Conservation (phyloP, 2,329 filamentous ascomycete genomes). For the Leptosphaerulina australis region DNA sequence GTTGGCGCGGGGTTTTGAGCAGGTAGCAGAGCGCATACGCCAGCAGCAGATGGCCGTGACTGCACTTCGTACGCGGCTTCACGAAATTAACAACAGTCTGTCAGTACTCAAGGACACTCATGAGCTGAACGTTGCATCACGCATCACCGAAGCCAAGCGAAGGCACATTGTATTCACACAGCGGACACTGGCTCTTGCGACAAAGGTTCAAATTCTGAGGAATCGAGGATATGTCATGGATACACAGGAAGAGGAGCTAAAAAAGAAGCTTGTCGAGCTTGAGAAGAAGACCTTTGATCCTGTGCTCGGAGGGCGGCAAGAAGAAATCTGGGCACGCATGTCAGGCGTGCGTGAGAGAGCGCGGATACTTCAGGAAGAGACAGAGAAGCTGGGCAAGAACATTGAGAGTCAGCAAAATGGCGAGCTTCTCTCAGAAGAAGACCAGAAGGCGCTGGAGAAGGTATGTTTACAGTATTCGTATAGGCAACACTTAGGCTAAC, state of each 20-base stretch:
- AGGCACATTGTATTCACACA: conserved; percentile 75
- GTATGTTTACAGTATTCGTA: conserved; percentile 54
- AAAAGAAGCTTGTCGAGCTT: conserved; percentile 71
- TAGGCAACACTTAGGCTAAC: background rate
- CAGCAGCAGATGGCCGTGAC: conserved; percentile 72
- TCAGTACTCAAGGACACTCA: conserved; percentile 75
- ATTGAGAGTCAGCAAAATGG: conserved; percentile 54
- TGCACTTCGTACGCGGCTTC: conserved; percentile 72
- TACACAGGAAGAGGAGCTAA: conserved; percentile 77
- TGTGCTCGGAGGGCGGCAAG: conserved; percentile 73
- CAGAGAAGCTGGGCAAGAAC: conserved; percentile 67
- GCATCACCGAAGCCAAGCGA: conserved; percentile 73
- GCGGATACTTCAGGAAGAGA: conserved; percentile 73
- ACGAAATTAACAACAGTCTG: conserved; percentile 78
- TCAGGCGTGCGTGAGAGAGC: conserved; percentile 76
- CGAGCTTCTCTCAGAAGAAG: conserved; percentile 68
- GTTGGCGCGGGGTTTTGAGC: conserved; percentile 73
- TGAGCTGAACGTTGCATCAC: conserved; percentile 76
- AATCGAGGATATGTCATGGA: conserved; percentile 83
- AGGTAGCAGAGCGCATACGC: conserved; percentile 73
- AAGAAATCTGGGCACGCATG: conserved; percentile 85
- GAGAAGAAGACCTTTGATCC: conserved; percentile 76
- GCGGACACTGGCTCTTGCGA: conserved; percentile 74
- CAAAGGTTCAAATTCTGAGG: conserved; percentile 78
- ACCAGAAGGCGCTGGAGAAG: conserved; percentile 75